Base-by-base conservation (phyloP, 345 rosid genomes). In the Citropsis articulata region DNA sequence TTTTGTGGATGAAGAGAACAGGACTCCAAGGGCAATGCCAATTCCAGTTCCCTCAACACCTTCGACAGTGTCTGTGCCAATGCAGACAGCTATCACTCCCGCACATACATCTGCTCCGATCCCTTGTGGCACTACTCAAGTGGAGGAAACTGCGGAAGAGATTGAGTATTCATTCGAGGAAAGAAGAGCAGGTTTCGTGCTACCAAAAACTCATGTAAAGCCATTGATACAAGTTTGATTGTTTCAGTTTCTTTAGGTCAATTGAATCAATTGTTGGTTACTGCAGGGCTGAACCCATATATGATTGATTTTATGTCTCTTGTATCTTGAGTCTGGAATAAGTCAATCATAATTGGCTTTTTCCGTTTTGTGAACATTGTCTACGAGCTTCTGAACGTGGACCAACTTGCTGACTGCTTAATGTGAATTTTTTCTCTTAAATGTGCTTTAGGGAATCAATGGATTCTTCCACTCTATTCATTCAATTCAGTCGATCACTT, bases 141-240 rank as follows among this genome's bases (percentile, higher is more conserved):
- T 73, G 66, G 86, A 86, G 53, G 91, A 83, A 31, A 70, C 61
- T 6, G 78, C 71, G 8, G 90, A 85, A 81, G 95, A 87, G 57
- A 83, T 87, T 14, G 99, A 94, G 66, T 92, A 91, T 76, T 94
- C 98, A 4, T 96, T 94, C 14, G 97, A 96, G 85, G 99, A 96
- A 86, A 84, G 86, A 84, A 89, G 98, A 82, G 93, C 93, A 25
- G 98, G 97, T 42, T 91, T 88, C 73, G 77, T 89, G 82, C 82
- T 89, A 81, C 90, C 92, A 9, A 77, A 64, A 53, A 42, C 83
- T 24, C 82, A 81, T 45, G 69, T 87, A 25, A 84, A 83, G 71
- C 71, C 88, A n/a, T 38, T 81, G 72, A 84, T 89, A 79, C 87
- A 83, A 68, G 93, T 84, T 76, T 90, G 88, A 89, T 35, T 35